Base-by-base conservation (phyloP, 192 early-diverging fungal genomes). In the Chytriomyces sp. region DNA sequence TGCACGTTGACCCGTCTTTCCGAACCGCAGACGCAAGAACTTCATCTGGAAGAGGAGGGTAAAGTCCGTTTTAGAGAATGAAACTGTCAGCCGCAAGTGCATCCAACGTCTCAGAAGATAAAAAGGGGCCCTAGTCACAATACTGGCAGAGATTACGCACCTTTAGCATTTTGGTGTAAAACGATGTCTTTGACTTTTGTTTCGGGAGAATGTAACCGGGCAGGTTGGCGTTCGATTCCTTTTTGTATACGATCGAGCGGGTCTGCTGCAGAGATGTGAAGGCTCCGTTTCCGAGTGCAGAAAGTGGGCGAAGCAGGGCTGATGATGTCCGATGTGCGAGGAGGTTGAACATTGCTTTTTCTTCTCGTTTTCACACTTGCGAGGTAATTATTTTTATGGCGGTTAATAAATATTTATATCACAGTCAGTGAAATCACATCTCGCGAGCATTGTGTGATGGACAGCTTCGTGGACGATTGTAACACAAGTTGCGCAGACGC, bases 171-270 rank as follows among this genome's bases (percentile, higher is more conserved):
- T 84, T 78, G 44, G 75, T 84, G 45, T 83, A 71, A 23, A 49
- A 64, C 5, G 75, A 24, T 43, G 81, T 82, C 66, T 82, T 83
- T 23, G 68, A 63, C 26, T 45, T 69, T 43, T 83, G 81, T 43
- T 81, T 79, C 18, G 86, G 86, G 50, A 87, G 76, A 11, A 87
- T 28, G 66, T 83, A 87, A 7, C 81, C 81, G 13, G 83, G 83
- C 50, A 87, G 72, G 10, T 71, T 9, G 7, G 67, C 13, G 23
- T 71, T 64, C 20, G 77, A 24, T 45, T n/a, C 20, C 63, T 78
- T 78, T 28, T 64, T 72, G 69, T 78, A 78, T 11, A 61, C 61
- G 8, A 78, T 47, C 10, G 35, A 50, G 16, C 75, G 63, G 49
- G 26, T 67, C 53, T 76, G 75, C 62, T 67, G 62, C 8, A 76